Percentiles rank a stretch among this genome's conserved stretches.
These are phyloP conservation scores for Xylariaceae sp. DNA, from an alignment of 2,329 filamentous ascomycete species.

Conservation along the genomic window DNA sequence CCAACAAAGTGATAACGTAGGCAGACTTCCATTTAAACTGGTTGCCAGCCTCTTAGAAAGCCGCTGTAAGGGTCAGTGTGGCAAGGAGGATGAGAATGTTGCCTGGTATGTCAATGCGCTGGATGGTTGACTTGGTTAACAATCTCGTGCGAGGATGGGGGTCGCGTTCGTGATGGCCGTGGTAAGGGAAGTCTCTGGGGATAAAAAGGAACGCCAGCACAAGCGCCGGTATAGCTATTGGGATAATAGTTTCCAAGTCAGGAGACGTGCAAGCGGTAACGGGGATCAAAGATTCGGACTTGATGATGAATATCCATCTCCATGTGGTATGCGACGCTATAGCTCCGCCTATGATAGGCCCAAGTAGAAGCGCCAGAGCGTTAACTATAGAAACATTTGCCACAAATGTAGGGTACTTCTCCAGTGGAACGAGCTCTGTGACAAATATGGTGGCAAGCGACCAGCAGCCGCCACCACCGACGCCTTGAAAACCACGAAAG, in stretches of 20 bases:
- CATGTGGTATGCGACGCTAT: slow-evolving; percentile 17
- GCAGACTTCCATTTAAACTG: slow-evolving; percentile 21
- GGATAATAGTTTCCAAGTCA: slow-evolving; percentile 5
- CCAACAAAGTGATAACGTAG: slow-evolving; percentile 21
- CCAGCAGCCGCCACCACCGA: slow-evolving; percentile 18
- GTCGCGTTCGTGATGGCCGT: neutral
- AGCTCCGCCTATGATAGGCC: slow-evolving; percentile 23
- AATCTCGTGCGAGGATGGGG: neutral
- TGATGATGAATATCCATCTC: slow-evolving; percentile 27
- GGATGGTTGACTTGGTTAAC: neutral
- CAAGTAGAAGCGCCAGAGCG: slow-evolving; percentile 15
- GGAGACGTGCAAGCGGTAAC: neutral
- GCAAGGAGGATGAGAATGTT: slow-evolving; percentile 18
- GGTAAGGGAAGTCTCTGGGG: slow-evolving; percentile 10
- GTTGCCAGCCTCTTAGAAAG: slow-evolving; percentile 20
- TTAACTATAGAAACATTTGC: slow-evolving; percentile 10
- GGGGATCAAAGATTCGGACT: slow-evolving; percentile 8
- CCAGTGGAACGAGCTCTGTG: slow-evolving; percentile 17
- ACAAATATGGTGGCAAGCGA: slow-evolving; percentile 16
- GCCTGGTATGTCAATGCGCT: slow-evolving; percentile 17
- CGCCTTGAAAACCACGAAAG: slow-evolving; percentile 13
- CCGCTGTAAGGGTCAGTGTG: slow-evolving; percentile 13
- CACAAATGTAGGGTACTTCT: slow-evolving; percentile 14
- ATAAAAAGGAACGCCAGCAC: slow-evolving; percentile 3
- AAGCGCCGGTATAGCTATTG: slow-evolving; percentile 1